Percentiles rank a stretch among this genome's conserved stretches.
Evolutionary conservation across 495 filamentous ascomycete genomes (phyloP).

Genomic region (Xylaria palmicola): DNA sequence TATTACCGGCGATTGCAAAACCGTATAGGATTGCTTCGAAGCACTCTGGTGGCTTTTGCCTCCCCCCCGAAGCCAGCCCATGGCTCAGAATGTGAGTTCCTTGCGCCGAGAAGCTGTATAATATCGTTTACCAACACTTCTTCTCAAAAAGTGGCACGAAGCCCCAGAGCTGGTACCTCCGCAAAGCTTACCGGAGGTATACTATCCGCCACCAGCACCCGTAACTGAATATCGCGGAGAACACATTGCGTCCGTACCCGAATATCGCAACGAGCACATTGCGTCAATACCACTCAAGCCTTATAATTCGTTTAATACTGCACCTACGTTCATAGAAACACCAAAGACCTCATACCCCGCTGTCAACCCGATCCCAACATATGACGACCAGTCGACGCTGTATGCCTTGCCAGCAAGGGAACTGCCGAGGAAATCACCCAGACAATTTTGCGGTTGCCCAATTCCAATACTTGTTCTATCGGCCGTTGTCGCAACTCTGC

Average conservation of each 20-base stretch:
- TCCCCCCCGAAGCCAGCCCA: background rate
- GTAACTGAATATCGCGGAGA: conserved; percentile 17
- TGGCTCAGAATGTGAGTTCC: conserved; percentile 8
- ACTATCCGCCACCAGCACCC: conserved; percentile 24
- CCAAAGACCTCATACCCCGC: background rate
- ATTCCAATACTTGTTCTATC: conserved; percentile 42
- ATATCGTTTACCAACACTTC: background rate
- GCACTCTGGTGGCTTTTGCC: background rate
- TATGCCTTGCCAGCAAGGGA: conserved; percentile 16
- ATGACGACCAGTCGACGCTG: background rate
- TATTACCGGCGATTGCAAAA: background rate
- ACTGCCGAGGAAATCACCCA: conserved; percentile 8
- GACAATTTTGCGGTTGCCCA: conserved; percentile 35
- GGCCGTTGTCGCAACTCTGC: conserved; percentile 39
- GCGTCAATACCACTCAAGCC: background rate
- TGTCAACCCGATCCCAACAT: background rate
- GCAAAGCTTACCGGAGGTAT: conserved; percentile 39
- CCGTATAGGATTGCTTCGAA: background rate
- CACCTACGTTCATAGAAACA: background rate
- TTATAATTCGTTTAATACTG: background rate
- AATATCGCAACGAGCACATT: conserved; percentile 12
- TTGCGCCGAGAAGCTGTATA: background rate
- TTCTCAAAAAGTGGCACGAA: conserved; percentile 37
- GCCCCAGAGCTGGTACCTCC: conserved; percentile 38
- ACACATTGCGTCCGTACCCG: background rate